Evolutionary conservation across 75 land plant species (phyloP), one percentile per base, ranked within the genome.

Genomic region (Pinus albicaulis): DNA sequence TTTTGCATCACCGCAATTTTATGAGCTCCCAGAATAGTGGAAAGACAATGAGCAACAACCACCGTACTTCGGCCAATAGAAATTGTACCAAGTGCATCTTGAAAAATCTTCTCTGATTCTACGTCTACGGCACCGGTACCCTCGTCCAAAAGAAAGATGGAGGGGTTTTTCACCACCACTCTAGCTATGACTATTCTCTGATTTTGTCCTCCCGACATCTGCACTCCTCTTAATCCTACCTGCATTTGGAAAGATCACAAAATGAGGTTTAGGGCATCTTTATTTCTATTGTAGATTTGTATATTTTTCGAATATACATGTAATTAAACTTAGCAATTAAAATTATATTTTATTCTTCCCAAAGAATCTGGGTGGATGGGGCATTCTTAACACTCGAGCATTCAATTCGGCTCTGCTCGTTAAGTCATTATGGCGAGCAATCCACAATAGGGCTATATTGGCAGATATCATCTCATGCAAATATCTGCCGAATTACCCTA

Each of bases 141-240:
- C 73, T 90, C 90, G 56, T 90, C 92, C 6, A 90, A 64, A 56
- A 90, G 80, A 16, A 90, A 79, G 63, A 90, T 85, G 57, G 71
- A 85, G 0, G 92, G 92, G 56, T 86, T 80, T 72, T 82, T 90
- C 41, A 90, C 73, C 72, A 90, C 69, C 10, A 90, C 92, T 57
- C 92, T 77, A n/a, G 92, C 90, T 17, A 90, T 85, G 22, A 90
- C 92, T 22, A 87, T 80, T 31, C 92, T 69, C 28, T 90, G 92
- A 41, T 87, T 90, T 71, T 90, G 84, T 0, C 92, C 92, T 13
- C 92, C 92, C 1, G 92, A 90, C 72, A 90, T 76, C 63, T 87
- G 87, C 36, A 90, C 90, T 0, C 90, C 92, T 59, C 83, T 41
- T 77, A 87, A 90, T 36, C 92, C 92, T 55, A 90, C 90, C 90